A percentile compares a stretch with the other conserved stretches of the same genome.
phyloP scores from a whole-genome alignment of 2,329 filamentous ascomycete species.

The Pseudovirgaria hyperparasitica region DNA sequence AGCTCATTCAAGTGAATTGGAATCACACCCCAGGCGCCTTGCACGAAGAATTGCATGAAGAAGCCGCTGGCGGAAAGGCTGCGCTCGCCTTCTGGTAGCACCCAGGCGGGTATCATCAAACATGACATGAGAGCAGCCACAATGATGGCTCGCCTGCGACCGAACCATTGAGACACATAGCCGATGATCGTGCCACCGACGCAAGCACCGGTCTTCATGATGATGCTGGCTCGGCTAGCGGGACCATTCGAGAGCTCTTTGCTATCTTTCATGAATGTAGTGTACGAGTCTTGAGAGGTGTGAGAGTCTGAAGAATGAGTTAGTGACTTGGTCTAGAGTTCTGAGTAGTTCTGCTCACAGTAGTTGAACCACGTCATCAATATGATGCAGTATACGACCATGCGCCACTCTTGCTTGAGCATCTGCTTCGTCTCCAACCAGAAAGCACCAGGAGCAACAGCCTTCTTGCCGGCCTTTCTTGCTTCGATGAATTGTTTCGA shows the following conservation, averaged over 20 bases:
- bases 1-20: slow-evolving; percentile 63
- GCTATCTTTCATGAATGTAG: slow-evolving; percentile 63
- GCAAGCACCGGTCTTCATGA: slow-evolving; percentile 69
- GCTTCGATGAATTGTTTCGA: slow-evolving; percentile 63
- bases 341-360: neutral
- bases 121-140: slow-evolving; percentile 46
- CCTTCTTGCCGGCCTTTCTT: slow-evolving; percentile 45
- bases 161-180: slow-evolving; percentile 63
- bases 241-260: slow-evolving; percentile 53
- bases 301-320: slow-evolving; percentile 51
- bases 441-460: slow-evolving; percentile 38
- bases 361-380: slow-evolving; percentile 54
- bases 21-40: slow-evolving; percentile 31
- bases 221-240: slow-evolving; percentile 61
- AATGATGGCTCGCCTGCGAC: slow-evolving; percentile 57
- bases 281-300: slow-evolving; percentile 70
- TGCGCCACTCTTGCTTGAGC: slow-evolving; percentile 58
- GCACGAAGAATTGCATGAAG: slow-evolving; percentile 48
- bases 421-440: slow-evolving; percentile 58
- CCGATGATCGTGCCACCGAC: slow-evolving; percentile 62
- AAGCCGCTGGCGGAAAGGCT: slow-evolving; percentile 52
- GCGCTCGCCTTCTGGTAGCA: slow-evolving; percentile 47
- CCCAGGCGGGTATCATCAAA: slow-evolving; percentile 56
- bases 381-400: slow-evolving; percentile 65
- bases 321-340: slow-evolving; percentile 2